phyloP scores from a whole-genome alignment of 2,329 filamentous ascomycete species.

The Claviceps spartinae region DNA sequence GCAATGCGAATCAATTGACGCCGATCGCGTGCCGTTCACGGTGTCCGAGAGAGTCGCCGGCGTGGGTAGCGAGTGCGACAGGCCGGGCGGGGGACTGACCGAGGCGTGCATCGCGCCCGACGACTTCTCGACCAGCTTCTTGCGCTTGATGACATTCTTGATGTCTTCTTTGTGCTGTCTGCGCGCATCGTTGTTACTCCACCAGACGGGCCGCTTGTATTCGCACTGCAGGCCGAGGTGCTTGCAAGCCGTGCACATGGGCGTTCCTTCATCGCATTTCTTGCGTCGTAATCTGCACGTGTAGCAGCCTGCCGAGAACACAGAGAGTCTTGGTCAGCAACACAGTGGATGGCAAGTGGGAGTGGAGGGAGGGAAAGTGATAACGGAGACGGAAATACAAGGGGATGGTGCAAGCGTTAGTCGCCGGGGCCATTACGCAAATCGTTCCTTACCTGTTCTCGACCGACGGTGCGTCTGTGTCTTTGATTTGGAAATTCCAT shows the following conservation, averaged over 20 bases:
- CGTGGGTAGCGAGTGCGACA: constrained; percentile 70
- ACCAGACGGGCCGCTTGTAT: constrained; percentile 95
- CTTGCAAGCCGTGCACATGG: constrained; percentile 52
- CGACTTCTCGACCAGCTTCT: constrained; percentile 83
- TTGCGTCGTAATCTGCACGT: constrained; percentile 54
- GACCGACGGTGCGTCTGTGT: constrained; percentile 87
- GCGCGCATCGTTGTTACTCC: constrained; percentile 83
- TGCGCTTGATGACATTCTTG: constrained; percentile 95
- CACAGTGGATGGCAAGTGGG: not conserved
- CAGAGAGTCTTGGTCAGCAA: constrained; percentile 3
- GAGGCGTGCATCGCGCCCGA: constrained; percentile 42
- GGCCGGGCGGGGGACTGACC: constrained; percentile 56
- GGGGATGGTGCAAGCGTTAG: not conserved
- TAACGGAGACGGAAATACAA: not conserved
- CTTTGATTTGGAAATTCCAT: constrained; percentile 50
- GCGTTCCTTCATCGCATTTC: constrained; percentile 54
- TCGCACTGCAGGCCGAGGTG: constrained; percentile 77
- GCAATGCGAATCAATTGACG: constrained; percentile 69
- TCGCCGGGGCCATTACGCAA: not conserved
- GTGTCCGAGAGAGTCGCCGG: constrained; percentile 69
- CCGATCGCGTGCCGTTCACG: constrained; percentile 52
- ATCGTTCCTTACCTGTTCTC: constrained; percentile 56
- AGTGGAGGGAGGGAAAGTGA: constrained; percentile 9
- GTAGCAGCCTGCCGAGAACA: constrained; percentile 41
- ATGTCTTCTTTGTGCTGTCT: constrained; percentile 84